Evolutionary conservation across 352 stramenopile genomes (phyloP).

Genomic region (Phytophthora tubulina): DNA sequence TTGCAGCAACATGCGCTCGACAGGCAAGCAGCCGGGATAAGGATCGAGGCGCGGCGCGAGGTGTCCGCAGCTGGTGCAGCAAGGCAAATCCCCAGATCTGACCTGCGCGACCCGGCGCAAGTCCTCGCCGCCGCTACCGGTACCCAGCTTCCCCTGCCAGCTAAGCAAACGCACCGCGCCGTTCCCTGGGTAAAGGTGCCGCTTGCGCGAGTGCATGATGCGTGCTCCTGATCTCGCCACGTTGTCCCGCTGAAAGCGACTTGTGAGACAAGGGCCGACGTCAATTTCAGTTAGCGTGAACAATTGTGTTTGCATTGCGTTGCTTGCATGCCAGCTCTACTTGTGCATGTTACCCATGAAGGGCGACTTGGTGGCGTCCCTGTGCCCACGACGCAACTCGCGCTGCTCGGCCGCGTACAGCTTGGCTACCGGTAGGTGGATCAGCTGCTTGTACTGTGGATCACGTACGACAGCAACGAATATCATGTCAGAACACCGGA

Average conservation of each 20-base stretch:
- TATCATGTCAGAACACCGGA: slow-evolving; percentile 13
- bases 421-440: slow-evolving; percentile 53
- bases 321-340: slow-evolving; percentile 37
- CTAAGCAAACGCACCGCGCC: not conserved
- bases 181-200: slow-evolving; percentile 25
- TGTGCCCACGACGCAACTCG: slow-evolving; percentile 35
- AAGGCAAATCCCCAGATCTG: not conserved
- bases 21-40: slow-evolving; percentile 11
- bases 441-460: slow-evolving; percentile 85
- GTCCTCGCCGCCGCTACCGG: not conserved
- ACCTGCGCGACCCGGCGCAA: not conserved
- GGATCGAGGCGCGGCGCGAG: slow-evolving; percentile 19
- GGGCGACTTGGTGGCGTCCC: slow-evolving; percentile 65
- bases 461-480: not conserved
- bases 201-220: slow-evolving; percentile 16
- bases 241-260: slow-evolving; percentile 29
- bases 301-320: slow-evolving; percentile 38
- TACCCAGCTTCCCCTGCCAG: not conserved
- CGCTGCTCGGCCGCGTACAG: slow-evolving; percentile 67
- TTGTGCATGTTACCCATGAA: slow-evolving; percentile 86
- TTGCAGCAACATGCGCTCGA: not conserved
- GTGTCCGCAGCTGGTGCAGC: slow-evolving; percentile 4
- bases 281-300: slow-evolving; percentile 3
- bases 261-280: slow-evolving; percentile 35
- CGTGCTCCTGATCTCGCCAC: slow-evolving; percentile 35